Conservation (phyloP, 164 flowering plant genomes). For the Stephania yunnanensis region DNA sequence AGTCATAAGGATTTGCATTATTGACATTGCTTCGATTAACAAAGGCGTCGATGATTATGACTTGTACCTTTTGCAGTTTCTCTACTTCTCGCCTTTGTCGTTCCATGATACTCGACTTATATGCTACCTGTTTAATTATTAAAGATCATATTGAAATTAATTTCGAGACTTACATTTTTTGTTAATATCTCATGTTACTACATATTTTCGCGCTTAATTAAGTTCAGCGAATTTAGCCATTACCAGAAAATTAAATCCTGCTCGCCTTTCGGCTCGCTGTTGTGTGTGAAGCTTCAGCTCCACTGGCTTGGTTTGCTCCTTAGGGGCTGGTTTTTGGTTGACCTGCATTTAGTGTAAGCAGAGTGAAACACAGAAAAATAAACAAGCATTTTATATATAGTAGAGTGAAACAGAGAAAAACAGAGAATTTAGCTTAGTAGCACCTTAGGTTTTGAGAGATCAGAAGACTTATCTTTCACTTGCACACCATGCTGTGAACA, state of each 20-base stretch:
- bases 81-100: slow-evolving; percentile 44
- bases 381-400: too few species aligned
- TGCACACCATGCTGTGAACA: neutral
- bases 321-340: slow-evolving; percentile 32
- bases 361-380: neutral
- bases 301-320: slow-evolving; percentile 52
- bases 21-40: neutral
- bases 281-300: slow-evolving; percentile 65
- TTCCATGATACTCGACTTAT: slow-evolving; percentile 41
- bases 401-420: neutral
- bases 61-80: slow-evolving; percentile 48
- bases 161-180: neutral
- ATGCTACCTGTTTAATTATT: slow-evolving; percentile 39
- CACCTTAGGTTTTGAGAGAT: neutral
- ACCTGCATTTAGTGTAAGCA: neutral
- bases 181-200: neutral
- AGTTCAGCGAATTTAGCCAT: neutral
- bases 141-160: neutral
- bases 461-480: neutral
- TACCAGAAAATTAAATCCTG: slow-evolving; percentile 62
- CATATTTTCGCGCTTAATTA: neutral
- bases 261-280: slow-evolving; percentile 55
- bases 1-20: too few species aligned
- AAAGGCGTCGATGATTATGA: neutral
- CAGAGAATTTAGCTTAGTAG: neutral